Evolutionary conservation across 768 basidiomycete species (phyloP), one percentile per base, ranked within the genome.

Genomic region (Tricholomella constricta): DNA sequence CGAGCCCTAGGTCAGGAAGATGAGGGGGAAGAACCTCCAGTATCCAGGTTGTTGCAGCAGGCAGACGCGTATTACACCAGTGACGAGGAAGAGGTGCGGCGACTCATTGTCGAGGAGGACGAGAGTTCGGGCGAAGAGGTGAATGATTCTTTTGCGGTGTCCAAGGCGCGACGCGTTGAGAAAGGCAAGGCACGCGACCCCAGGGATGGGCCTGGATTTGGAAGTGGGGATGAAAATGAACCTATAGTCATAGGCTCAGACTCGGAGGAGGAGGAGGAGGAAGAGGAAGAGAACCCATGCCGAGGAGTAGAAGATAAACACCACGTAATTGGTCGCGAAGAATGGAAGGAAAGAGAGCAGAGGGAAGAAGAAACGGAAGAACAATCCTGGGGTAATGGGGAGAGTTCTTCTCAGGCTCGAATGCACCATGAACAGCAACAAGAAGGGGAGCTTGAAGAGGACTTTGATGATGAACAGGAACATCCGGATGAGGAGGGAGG

Each of bases 131-230:
- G 65, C 40, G 66, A 59, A 22, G 69, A 66, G 40, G 69, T 71
- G 8, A 78, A 85, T 45, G 81, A 83, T 61, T 82, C 84, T 0
- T 84, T 85, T 67, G 80, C 78, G 10, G 78, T 79, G 42, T 63
- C 80, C 41, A 74, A 72, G 51, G 77, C 76, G 34, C 77, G 81
- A 54, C 78, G 78, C 43, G 67, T 60, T 27, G 69, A 66, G 19
- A 82, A 81, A 63, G 86, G 85, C 26, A 87, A 86, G 62, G 79
- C 75, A 45, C 77, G 85, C 45, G 85, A 85, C 61, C 79, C 81
- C 8, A 70, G 81, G 42, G 83, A 85, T 58, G 85, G 83, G 6
- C 79, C 82, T 37, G 82, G 82, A 4, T 70, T 82, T 29, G 70
- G 72, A 20, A 66, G 62, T 36, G 73, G 69, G 37, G 69, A 66